These are phyloP conservation scores for Nakazawaea populi DNA, from an alignment of 805 yeast genomes.

Conservation along the genomic window DNA sequence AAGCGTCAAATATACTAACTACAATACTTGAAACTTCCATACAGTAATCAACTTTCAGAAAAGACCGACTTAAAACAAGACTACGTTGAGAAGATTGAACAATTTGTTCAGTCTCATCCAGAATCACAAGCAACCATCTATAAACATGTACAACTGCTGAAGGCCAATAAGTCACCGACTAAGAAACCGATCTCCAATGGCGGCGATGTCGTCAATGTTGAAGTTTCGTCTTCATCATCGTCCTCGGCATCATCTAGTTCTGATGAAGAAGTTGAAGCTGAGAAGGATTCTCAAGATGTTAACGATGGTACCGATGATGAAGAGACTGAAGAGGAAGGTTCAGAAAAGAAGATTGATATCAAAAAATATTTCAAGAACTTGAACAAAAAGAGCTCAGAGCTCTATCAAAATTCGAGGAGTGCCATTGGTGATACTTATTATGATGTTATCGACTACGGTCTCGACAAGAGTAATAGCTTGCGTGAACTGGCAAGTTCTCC, in stretches of 20 bases:
- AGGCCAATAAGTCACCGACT: conserved; percentile 5
- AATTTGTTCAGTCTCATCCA: conserved; percentile 5
- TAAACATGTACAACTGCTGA: conserved; percentile 4
- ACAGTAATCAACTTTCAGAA: conserved; percentile 10
- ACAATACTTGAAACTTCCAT: background rate
- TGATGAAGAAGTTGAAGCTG: conserved; percentile 8
- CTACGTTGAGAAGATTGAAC: conserved; percentile 9
- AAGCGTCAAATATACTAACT: too few relatives aligned
- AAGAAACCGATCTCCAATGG: conserved; percentile 3
- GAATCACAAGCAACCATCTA: background rate
- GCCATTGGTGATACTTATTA: background rate
- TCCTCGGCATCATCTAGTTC: background rate
- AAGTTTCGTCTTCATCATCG: background rate
- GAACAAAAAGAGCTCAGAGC: background rate
- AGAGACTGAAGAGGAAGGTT: background rate
- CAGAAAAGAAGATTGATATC: conserved; percentile 21
- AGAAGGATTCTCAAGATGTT: conserved; percentile 5
- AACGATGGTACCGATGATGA: background rate
- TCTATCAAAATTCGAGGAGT: background rate
- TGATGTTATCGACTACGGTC: background rate
- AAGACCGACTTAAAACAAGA: conserved; percentile 11
- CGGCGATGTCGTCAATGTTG: background rate
- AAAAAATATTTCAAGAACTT: conserved; percentile 9
- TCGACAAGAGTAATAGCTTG: conserved; percentile 7
- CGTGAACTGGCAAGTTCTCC: conserved; percentile 9